Base-by-base conservation (phyloP, 257 asterid genomes). In the Cruciata laevipes region DNA sequence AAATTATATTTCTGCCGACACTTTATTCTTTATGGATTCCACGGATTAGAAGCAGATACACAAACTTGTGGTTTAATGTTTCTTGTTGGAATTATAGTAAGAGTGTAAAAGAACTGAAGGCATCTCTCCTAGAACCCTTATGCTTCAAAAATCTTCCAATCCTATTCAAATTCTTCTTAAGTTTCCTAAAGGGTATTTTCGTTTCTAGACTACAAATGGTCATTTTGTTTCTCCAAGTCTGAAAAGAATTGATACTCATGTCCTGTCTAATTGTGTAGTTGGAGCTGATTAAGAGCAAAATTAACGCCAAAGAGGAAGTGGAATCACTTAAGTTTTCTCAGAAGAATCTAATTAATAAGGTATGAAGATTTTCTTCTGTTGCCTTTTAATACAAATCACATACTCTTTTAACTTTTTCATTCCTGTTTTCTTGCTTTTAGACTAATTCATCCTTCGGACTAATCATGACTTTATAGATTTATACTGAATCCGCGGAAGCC, bases 311-410 rank as follows among this genome's bases (percentile, higher is more conserved):
- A 75, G 98, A 87, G 78, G 97, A 93, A 74, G 88, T 82, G 73
- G 95, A 90, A 7, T 82, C 94, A 38, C 85, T 93, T 17, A 93
- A 90, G 81, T 82, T 88, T 70, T 72, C 88, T 6, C 84, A 88
- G 85, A 90, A 90, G 79, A 78, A 82, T 82, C 90, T 93, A 67
- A 87, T 89, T 51, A 92, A 83, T 75, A 87, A 86, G 95, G 98
- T 87, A 75, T 23, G 71, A 66, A 16, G 51, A 47, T 14, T 17
- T 17, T 47, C 3, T 47, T 42, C n/a, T 47, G 55, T 47, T 47
- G 20, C 55, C 55, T 47, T 47, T 16, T 12, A 11, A 33, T 10
- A 2, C 47, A 38, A 0, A 38, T 1, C 13, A 58, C 4, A 55
- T 55, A 47, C 23, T 71, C 64, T 52, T 16, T 9, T 33, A 44